These are phyloP conservation scores for Corchorus capsularis DNA, from an alignment of 345 rosid genomes.

Conservation along the genomic window DNA sequence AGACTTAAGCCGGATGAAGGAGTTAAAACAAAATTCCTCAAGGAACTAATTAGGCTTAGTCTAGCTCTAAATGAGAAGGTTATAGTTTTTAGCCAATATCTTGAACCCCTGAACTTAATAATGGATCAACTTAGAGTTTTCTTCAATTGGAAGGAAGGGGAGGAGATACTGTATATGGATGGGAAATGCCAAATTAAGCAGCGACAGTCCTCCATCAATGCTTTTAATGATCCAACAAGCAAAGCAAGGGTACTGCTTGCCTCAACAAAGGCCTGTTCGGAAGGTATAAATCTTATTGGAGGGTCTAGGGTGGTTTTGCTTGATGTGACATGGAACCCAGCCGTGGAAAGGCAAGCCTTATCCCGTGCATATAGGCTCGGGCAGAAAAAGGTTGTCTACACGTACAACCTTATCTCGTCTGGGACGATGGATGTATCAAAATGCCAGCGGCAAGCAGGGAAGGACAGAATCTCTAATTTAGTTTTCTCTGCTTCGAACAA, in stretches of 20 bases:
- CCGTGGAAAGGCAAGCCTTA: conserved; percentile 86
- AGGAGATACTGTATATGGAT: conserved; percentile 51
- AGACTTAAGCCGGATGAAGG: conserved; percentile 48
- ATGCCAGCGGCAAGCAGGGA: conserved; percentile 48
- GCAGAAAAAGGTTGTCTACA: conserved; percentile 58
- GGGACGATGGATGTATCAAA: conserved; percentile 59
- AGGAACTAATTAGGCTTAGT: conserved; percentile 53
- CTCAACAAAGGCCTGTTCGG: conserved; percentile 70
- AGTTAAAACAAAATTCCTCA: conserved; percentile 58
- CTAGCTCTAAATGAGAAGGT: conserved; percentile 54
- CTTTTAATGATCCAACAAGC: conserved; percentile 55
- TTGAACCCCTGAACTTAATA: conserved; percentile 50
- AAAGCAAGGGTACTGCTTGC: conserved; percentile 71
- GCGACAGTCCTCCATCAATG: conserved; percentile 51
- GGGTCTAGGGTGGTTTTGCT: conserved; percentile 85
- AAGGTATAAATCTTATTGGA: conserved; percentile 77
- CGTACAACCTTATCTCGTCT: conserved; percentile 62
- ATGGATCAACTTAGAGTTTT: conserved; percentile 36
- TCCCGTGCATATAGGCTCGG: conserved; percentile 77
- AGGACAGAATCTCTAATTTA: conserved; percentile 52
- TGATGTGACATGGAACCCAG: conserved; percentile 87
- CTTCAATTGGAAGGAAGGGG: conserved; percentile 53
- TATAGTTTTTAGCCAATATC: conserved; percentile 66
- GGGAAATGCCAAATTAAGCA: conserved; percentile 39
- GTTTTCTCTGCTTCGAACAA: conserved; percentile 52